Conservation (phyloP, 495 filamentous ascomycete species). For the Penicillium desertorum region DNA sequence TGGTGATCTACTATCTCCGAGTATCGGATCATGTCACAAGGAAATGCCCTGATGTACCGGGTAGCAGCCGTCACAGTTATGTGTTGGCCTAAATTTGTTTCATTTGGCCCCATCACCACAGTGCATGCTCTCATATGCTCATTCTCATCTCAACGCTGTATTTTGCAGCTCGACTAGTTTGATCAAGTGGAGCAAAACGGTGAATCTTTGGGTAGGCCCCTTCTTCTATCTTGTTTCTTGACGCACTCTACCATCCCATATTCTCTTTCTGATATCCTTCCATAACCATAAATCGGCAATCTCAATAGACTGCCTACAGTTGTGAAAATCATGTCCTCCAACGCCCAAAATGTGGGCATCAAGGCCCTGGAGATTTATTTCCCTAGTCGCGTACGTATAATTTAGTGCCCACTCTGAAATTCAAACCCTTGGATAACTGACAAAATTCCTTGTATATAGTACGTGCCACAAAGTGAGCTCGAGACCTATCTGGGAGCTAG, state of each 20-base stretch:
- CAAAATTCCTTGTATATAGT: not conserved
- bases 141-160: too few species aligned
- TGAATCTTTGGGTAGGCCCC: not conserved
- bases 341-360: not conserved
- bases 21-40: too few species aligned
- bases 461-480: not conserved
- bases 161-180: too few species aligned
- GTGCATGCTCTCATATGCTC: too few species aligned
- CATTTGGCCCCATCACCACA: too few species aligned
- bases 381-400: not conserved
- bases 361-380: not conserved
- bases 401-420: not conserved
- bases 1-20: too few species aligned
- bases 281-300: not conserved
- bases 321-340: not conserved
- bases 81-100: too few species aligned
- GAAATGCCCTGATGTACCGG: too few species aligned
- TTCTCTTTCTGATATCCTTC: not conserved
- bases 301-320: not conserved
- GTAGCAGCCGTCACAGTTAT: too few species aligned
- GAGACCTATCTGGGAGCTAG: not conserved
- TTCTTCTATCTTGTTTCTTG: not conserved
- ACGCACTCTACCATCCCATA: not conserved
- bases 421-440: not conserved
- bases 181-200: not conserved